Evolutionary conservation across 257 asterid genomes (phyloP).

Genomic region (Oldenlandia corymbosa): DNA sequence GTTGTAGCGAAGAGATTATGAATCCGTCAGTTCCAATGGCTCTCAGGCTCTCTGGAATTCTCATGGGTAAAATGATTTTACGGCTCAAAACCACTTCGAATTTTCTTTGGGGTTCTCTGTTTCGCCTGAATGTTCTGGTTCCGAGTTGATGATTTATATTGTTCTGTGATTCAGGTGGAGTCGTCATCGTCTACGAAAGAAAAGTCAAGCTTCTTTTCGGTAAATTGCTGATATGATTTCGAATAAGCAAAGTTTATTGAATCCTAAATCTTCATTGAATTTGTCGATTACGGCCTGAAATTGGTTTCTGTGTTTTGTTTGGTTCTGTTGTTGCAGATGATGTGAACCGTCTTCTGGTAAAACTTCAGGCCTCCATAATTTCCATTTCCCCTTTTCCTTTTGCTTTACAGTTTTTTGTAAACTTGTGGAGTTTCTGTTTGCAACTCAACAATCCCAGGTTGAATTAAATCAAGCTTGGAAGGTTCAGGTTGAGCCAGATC

Average conservation of each 20-base stretch:
- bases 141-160: background rate
- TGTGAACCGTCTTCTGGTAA: conserved; percentile 82
- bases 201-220: conserved; percentile 88
- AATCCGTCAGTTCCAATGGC: conserved; percentile 97
- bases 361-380: conserved; percentile 14
- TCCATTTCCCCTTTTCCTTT: background rate
- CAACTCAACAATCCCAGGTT: conserved; percentile 38
- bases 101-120: background rate
- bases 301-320: conserved; percentile 4
- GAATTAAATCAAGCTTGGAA: conserved; percentile 94
- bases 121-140: background rate
- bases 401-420: conserved; percentile 5
- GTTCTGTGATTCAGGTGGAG: conserved; percentile 57
- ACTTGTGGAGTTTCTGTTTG: background rate
- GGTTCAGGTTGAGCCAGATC: conserved; percentile 53
- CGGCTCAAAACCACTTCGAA: conserved; percentile 1
- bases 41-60: conserved; percentile 90
- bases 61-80: conserved; percentile 59
- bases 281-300: background rate
- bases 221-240: conserved; percentile 24
- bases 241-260: background rate
- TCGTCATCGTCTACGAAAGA: conserved; percentile 86
- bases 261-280: background rate
- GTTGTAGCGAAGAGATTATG: conserved; percentile 68
- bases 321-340: conserved; percentile 74